Conservation (phyloP, 2,329 filamentous ascomycete genomes). For the Aspergillus terreus region DNA sequence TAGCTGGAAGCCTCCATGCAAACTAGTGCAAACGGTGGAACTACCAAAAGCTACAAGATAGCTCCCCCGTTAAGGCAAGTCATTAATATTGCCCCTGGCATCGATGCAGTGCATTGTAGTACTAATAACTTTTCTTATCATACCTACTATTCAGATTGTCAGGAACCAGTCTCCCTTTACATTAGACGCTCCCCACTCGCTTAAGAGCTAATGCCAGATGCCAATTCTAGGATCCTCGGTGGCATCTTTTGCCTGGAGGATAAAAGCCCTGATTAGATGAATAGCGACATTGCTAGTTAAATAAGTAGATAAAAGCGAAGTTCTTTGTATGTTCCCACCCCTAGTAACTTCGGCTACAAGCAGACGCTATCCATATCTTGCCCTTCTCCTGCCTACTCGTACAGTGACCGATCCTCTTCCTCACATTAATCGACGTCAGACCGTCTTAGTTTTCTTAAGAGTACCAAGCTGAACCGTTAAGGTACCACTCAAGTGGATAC, state of each 20-base stretch:
- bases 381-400: too few species aligned
- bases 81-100: not conserved
- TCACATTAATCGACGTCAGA: too few species aligned
- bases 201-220: constrained; percentile 3
- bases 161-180: constrained; percentile 1
- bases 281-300: constrained; percentile 9
- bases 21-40: not conserved
- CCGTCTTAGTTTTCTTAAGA: too few species aligned
- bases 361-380: too few species aligned
- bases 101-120: not conserved
- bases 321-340: too few species aligned
- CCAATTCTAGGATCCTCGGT: constrained; percentile 10
- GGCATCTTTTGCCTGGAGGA: constrained; percentile 14
- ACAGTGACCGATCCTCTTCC: too few species aligned
- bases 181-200: not conserved
- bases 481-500: too few species aligned
- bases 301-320: constrained; percentile 5
- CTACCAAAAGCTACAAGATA: not conserved
- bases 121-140: constrained; percentile 3
- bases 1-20: not conserved
- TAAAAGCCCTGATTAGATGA: constrained; percentile 4
- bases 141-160: constrained; percentile 4
- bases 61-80: not conserved
- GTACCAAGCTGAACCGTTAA: too few species aligned
- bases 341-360: too few species aligned